Percentiles rank a stretch among this genome's conserved stretches.
Conservation (phyloP, 495 filamentous ascomycete species). For the Trichocladium antarcticum region DNA sequence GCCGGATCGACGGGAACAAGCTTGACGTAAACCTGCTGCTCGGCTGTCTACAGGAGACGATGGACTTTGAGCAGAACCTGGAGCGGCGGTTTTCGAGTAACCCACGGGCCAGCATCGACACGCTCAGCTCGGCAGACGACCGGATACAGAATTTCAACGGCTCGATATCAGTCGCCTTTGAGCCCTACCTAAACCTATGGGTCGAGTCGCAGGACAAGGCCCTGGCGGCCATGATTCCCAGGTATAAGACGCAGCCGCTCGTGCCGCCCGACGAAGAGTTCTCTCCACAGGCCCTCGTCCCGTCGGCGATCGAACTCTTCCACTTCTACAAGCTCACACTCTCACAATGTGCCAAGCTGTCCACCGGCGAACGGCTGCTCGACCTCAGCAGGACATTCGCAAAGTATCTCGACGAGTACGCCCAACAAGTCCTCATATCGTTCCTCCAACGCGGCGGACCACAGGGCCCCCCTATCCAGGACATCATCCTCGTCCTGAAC, state of each 20-base stretch:
- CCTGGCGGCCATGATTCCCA: slow-evolving; percentile 73
- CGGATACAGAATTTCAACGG: slow-evolving; percentile 70
- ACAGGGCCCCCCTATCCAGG: slow-evolving; percentile 56
- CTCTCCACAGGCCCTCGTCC: slow-evolving; percentile 73
- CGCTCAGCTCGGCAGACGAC: slow-evolving; percentile 71
- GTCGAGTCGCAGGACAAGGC: slow-evolving; percentile 93
- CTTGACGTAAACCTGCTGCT: slow-evolving; percentile 88
- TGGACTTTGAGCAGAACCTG: slow-evolving; percentile 91
- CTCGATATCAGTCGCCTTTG: slow-evolving; percentile 92
- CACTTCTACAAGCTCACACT: slow-evolving; percentile 87
- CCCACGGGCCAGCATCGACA: slow-evolving; percentile 80
- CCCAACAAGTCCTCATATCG: slow-evolving; percentile 78
- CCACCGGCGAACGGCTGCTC: slow-evolving; percentile 72
- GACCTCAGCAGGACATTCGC: slow-evolving; percentile 77
- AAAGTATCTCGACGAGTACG: slow-evolving; percentile 91
- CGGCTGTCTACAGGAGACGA: slow-evolving; percentile 87
- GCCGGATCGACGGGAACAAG: slow-evolving; percentile 63
- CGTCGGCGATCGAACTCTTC: slow-evolving; percentile 93
- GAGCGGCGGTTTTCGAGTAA: slow-evolving; percentile 73
- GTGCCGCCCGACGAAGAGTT: slow-evolving; percentile 83
- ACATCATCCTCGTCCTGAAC: slow-evolving; percentile 77
- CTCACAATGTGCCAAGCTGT: slow-evolving; percentile 91
- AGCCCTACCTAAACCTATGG: slow-evolving; percentile 94
- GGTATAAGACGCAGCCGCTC: slow-evolving; percentile 76
- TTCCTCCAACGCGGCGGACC: slow-evolving; percentile 54